Evolutionary conservation across 2,329 filamentous ascomycete genomes (phyloP).

Genomic region (Herpotrichia juniperi): DNA sequence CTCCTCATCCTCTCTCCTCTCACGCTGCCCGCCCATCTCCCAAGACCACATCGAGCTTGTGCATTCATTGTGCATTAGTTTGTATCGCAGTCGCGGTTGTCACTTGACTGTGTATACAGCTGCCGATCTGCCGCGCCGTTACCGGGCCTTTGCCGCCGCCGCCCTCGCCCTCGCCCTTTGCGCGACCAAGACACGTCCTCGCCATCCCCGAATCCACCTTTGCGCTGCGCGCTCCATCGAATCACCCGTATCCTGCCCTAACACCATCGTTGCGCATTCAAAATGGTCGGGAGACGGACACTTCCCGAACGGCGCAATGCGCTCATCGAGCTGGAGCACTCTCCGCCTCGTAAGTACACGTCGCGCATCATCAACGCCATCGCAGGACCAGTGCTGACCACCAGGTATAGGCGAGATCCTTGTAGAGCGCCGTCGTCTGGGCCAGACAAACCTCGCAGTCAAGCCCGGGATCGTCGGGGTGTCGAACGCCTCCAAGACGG

Average conservation of each 20-base stretch:
- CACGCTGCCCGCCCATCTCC: slow-evolving; percentile 4
- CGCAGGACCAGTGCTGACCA: slow-evolving; percentile 27
- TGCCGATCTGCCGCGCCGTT: slow-evolving; percentile 5
- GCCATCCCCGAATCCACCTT: slow-evolving; percentile 15
- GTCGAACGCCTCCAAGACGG: slow-evolving; percentile 72
- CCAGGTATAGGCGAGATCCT: slow-evolving; percentile 59
- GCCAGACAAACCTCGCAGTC: slow-evolving; percentile 87
- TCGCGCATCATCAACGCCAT: slow-evolving; percentile 34
- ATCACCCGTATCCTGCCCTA: slow-evolving; percentile 15
- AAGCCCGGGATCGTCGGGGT: slow-evolving; percentile 77
- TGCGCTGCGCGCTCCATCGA: slow-evolving; percentile 35
- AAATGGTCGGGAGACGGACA: slow-evolving; percentile 48
- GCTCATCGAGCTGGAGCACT: slow-evolving; percentile 65
- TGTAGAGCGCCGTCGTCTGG: slow-evolving; percentile 82
- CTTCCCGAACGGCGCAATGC: slow-evolving; percentile 70
- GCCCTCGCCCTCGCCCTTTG: slow-evolving; percentile 16
- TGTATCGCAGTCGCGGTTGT: slow-evolving; percentile 5
- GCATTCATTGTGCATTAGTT: slow-evolving; percentile 1
- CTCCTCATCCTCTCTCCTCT: slow-evolving; percentile 15
- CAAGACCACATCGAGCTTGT: slow-evolving; percentile 4
- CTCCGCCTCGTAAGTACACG: slow-evolving; percentile 65
- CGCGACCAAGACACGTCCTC: slow-evolving; percentile 21
- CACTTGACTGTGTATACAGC: slow-evolving; percentile 20
- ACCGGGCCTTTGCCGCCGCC: no score
- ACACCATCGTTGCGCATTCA: slow-evolving; percentile 19